A percentile compares a stretch with the other conserved stretches of the same genome.
Evolutionary conservation across 2,329 filamentous ascomycete genomes (phyloP).

Genomic region (Arthrobotrys pseudoclavata): DNA sequence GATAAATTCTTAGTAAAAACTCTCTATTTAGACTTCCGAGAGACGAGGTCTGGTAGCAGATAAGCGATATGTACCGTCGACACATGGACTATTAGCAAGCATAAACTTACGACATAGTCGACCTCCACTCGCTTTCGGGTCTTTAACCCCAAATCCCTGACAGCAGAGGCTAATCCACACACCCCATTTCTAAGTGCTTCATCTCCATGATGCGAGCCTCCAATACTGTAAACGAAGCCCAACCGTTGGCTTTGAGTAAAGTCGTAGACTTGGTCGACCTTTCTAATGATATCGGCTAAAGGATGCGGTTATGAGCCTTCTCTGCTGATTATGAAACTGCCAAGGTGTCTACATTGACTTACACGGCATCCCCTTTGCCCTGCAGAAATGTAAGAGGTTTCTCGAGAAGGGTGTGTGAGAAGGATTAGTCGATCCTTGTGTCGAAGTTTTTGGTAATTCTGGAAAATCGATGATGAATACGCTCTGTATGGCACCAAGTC

Average conservation of each 20-base stretch:
- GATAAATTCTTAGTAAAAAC: slow-evolving; percentile 74
- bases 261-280: slow-evolving; percentile 82
- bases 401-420: slow-evolving; percentile 62
- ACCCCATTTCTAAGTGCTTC: slow-evolving; percentile 72
- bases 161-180: slow-evolving; percentile 78
- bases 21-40: slow-evolving; percentile 80
- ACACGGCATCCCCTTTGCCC: slow-evolving; percentile 61
- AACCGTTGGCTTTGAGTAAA: slow-evolving; percentile 79
- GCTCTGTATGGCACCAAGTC: slow-evolving; percentile 69
- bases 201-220: slow-evolving; percentile 71
- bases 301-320: background rate
- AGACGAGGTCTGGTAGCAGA: slow-evolving; percentile 76
- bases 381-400: slow-evolving; percentile 63
- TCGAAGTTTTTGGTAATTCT: slow-evolving; percentile 66
- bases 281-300: slow-evolving; percentile 71
- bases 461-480: slow-evolving; percentile 95
- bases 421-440: slow-evolving; percentile 45
- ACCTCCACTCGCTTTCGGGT: slow-evolving; percentile 73
- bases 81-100: slow-evolving; percentile 32
- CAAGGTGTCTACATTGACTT: background rate
- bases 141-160: slow-evolving; percentile 75
- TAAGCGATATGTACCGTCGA: slow-evolving; percentile 38
- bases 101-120: slow-evolving; percentile 76
- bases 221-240: slow-evolving; percentile 86
- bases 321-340: background rate